These are phyloP conservation scores for Apiotrichum veenhuisii DNA, from an alignment of 1,284 basidiomycete genomes.

Conservation along the genomic window DNA sequence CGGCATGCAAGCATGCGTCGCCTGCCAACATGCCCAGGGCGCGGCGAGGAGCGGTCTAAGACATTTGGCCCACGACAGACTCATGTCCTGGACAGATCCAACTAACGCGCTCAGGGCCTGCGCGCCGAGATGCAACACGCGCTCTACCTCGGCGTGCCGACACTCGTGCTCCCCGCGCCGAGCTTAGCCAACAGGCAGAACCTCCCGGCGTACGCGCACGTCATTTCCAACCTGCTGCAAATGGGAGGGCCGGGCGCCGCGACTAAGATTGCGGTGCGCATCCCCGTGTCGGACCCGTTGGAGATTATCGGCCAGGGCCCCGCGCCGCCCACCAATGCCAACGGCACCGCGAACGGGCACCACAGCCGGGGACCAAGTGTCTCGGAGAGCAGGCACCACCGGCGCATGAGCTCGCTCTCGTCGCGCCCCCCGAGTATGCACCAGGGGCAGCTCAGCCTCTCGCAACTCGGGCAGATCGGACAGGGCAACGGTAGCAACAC, in stretches of 20 bases:
- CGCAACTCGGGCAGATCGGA: slow-evolving; percentile 10
- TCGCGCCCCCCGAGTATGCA: slow-evolving; percentile 38
- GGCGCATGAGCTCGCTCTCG: slow-evolving; percentile 41
- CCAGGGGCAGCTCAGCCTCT: slow-evolving; percentile 34
- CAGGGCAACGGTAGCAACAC: neutral
- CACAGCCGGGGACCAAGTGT: neutral
- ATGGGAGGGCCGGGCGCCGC: slow-evolving; percentile 57
- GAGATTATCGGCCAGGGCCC: slow-evolving; percentile 41
- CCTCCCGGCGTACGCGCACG: slow-evolving; percentile 87
- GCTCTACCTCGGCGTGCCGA: slow-evolving; percentile 80
- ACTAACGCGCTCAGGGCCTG: slow-evolving; percentile 62
- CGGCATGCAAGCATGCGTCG: too few relatives aligned
- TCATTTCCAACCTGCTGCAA: slow-evolving; percentile 72
- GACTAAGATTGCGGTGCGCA: slow-evolving; percentile 68
- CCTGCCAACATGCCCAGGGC: neutral
- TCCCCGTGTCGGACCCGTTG: slow-evolving; percentile 69
- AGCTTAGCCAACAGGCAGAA: slow-evolving; percentile 72
- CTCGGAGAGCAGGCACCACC: slow-evolving; percentile 26
- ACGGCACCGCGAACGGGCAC: neutral
- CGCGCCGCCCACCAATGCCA: slow-evolving; percentile 3
- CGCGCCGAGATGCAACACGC: slow-evolving; percentile 91
- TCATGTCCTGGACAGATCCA: neutral
- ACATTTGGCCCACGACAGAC: neutral
- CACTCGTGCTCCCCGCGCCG: slow-evolving; percentile 77
- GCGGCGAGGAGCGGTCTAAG: neutral